A percentile compares a stretch with the other conserved stretches of the same genome.
These are phyloP conservation scores for Moesziomyces aphidis DNA, from an alignment of 1,284 basidiomycete species.

Conservation along the genomic window DNA sequence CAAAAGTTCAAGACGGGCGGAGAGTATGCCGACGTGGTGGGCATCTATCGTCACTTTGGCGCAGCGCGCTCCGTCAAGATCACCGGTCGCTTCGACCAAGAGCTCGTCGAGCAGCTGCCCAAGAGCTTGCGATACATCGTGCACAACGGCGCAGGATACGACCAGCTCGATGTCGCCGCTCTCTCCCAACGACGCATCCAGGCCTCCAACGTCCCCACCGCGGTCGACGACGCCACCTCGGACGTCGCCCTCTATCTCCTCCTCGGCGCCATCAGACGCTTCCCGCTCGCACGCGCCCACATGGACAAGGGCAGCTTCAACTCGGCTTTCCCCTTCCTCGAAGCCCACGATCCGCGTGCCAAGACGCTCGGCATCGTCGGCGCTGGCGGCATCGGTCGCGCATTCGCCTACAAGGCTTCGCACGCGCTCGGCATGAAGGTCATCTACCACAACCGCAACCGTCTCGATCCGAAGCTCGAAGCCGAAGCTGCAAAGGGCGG, in stretches of 20 bases:
- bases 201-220: conserved; percentile 59
- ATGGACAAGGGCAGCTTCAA: conserved; percentile 51
- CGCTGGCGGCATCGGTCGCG: conserved; percentile 60
- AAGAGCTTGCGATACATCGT: conserved; percentile 49
- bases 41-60: conserved; percentile 81
- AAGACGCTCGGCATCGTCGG: conserved; percentile 63
- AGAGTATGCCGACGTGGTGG: conserved; percentile 77
- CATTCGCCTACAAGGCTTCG: conserved; percentile 60
- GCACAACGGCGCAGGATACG: conserved; percentile 65
- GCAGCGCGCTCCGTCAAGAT: conserved; percentile 55
- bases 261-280: conserved; percentile 57
- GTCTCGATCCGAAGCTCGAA: conserved; percentile 61
- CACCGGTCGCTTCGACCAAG: conserved; percentile 55
- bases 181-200: conserved; percentile 46
- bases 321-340: conserved; percentile 49
- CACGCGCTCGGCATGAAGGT: conserved; percentile 58
- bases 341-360: conserved; percentile 50
- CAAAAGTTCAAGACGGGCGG: conserved; percentile 40
- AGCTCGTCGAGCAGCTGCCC: conserved; percentile 55
- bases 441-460: conserved; percentile 61
- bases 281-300: conserved; percentile 47
- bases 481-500: conserved; percentile 46
- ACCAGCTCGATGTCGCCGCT: conserved; percentile 58
- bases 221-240: conserved; percentile 61
- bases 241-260: conserved; percentile 62